phyloP scores from a whole-genome alignment of 2,329 filamentous ascomycete genomes.

The Fusarium humuli region DNA sequence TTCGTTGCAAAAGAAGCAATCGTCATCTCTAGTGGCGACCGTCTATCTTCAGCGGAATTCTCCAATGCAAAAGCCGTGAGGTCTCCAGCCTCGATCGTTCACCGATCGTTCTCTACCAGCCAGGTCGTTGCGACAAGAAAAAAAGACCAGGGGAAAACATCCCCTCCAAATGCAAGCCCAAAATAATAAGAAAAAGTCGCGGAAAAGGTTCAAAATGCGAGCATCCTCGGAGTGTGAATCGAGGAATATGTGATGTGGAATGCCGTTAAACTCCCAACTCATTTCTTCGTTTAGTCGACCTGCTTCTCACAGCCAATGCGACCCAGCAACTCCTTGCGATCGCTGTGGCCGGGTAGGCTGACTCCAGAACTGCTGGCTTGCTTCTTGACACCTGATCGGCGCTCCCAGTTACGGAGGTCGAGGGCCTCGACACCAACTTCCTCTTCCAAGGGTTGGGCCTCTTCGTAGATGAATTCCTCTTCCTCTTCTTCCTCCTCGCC shows the following conservation, averaged over 20 bases:
- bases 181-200: conserved; percentile 11
- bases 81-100: conserved; percentile 26
- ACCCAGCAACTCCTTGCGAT: conserved; percentile 83
- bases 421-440: conserved; percentile 81
- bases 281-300: conserved; percentile 56
- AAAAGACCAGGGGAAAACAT: conserved; percentile 7
- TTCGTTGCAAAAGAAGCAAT: conserved; percentile 36
- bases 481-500: conserved; percentile 73
- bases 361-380: conserved; percentile 67
- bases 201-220: conserved; percentile 23
- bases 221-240: conserved; percentile 27
- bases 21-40: conserved; percentile 42
- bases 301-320: conserved; percentile 87
- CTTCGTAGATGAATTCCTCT: conserved; percentile 65
- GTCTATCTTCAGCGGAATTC: conserved; percentile 28
- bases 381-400: conserved; percentile 66
- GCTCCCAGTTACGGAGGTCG: conserved; percentile 73
- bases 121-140: conserved; percentile 13
- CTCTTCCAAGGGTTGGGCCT: conserved; percentile 72
- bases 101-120: conserved; percentile 21
- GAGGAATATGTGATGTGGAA: conserved; percentile 23
- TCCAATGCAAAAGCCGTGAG: conserved; percentile 26
- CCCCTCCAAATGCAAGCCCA: conserved; percentile 22
- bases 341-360: conserved; percentile 76
- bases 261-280: conserved; percentile 37